Percentiles rank a stretch among this genome's conserved stretches.
These are phyloP conservation scores for Metschnikowia picachoensis DNA, from an alignment of 805 yeast species.

Conservation along the genomic window DNA sequence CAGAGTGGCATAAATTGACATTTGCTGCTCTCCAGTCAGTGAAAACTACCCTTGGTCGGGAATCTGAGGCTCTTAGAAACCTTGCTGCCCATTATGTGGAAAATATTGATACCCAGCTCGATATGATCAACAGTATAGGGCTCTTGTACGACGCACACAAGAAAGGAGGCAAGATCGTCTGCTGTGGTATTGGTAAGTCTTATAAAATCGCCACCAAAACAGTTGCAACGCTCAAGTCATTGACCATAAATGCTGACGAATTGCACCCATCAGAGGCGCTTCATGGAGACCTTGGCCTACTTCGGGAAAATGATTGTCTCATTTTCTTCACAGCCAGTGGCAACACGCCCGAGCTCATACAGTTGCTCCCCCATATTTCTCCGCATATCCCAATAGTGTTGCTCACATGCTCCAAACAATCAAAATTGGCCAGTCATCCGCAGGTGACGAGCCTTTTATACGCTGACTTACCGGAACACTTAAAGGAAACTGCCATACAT, in stretches of 20 bases:
- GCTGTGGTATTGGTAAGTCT: constrained; percentile 85
- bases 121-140: constrained; percentile 41
- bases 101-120: constrained; percentile 43
- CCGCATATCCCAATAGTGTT: constrained; percentile 50
- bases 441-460: constrained; percentile 51
- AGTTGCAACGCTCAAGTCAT: constrained; percentile 78
- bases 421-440: constrained; percentile 49
- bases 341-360: constrained; percentile 70
- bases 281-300: constrained; percentile 83
- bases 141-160: constrained; percentile 27
- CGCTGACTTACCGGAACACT: constrained; percentile 56
- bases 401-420: constrained; percentile 59
- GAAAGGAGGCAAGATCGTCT: constrained; percentile 62
- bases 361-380: constrained; percentile 56
- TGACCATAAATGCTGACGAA: constrained; percentile 62
- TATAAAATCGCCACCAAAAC: constrained; percentile 73
- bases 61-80: constrained; percentile 45
- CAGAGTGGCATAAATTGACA: constrained; percentile 12
- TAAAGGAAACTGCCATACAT: constrained; percentile 59
- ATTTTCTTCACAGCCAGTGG: constrained; percentile 78
- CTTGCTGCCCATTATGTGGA: constrained; percentile 43
- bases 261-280: constrained; percentile 86
- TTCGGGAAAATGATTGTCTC: constrained; percentile 55
- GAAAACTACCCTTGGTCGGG: constrained; percentile 39
- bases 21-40: constrained; percentile 31